Evolutionary conservation across 2,329 filamentous ascomycete species (phyloP).

Genomic region (Nigrospora oryzae): DNA sequence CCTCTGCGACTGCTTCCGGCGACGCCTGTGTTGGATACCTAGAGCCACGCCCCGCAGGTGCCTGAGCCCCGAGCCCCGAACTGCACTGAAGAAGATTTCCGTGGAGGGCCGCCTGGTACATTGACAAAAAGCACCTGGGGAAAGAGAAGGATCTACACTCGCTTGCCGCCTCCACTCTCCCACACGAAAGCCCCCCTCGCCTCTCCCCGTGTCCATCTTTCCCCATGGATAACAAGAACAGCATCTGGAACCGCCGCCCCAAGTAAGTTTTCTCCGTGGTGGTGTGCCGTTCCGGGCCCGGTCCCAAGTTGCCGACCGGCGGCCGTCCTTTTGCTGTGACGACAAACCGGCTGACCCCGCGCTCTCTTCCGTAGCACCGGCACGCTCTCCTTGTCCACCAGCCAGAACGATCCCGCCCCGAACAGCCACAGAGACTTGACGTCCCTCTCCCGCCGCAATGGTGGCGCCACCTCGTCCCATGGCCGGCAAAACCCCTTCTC

Average conservation of each 20-base stretch:
- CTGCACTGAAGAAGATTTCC: too few species aligned
- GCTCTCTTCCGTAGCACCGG: conserved; percentile 49
- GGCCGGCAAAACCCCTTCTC: conserved; percentile 72
- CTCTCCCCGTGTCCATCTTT: neutral
- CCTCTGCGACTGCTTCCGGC: too few species aligned
- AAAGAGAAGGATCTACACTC: neutral
- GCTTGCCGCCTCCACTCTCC: neutral
- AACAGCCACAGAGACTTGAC: conserved; percentile 30
- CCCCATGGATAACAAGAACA: conserved; percentile 45
- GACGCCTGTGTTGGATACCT: too few species aligned
- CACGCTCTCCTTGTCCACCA: conserved; percentile 84
- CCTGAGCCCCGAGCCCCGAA: too few species aligned
- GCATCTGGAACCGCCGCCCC: conserved; percentile 70
- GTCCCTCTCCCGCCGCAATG: conserved; percentile 51
- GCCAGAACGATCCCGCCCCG: conserved; percentile 36
- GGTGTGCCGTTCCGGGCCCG: conserved; percentile 2
- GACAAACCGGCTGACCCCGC: conserved; percentile 5
- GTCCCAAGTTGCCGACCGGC: neutral
- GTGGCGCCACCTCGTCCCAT: conserved; percentile 62
- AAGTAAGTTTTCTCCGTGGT: conserved; percentile 48
- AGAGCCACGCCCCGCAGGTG: too few species aligned
- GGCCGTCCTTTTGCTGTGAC: too few species aligned
- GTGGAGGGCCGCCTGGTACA: too few species aligned
- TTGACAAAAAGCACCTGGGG: neutral
- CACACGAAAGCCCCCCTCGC: neutral